Base-by-base conservation (phyloP, 768 basidiomycete species). In the Gelatoporia subvermispora region DNA sequence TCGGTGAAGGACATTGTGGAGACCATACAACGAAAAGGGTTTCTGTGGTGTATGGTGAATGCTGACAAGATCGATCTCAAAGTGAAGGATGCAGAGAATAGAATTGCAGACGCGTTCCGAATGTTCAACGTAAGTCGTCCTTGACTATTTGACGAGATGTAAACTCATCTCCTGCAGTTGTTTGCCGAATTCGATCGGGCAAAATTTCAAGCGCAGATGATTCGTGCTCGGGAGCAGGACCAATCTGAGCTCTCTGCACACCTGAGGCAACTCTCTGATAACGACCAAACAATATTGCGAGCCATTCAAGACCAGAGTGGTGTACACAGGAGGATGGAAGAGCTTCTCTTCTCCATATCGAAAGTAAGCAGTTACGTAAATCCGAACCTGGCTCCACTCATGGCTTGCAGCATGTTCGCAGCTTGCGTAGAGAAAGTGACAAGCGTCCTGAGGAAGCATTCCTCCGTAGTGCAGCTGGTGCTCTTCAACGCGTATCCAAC, bases 261-360 rank as follows among this genome's bases (percentile, higher is more conserved):
- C 10, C 41, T 49, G 25, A 17, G 43, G 8, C 9, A 43, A 15
- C 41, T 49, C 16, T 42, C 48, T 18, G 41, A 16, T 23, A 49
- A 42, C 34, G 48, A 49, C 24, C n/a, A 43, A n/a, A 16, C 9
- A 4, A 42, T 49, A 20, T n/a, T 49, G n/a, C 3, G 20, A 13
- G 48, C 48, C 34, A 42, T 49, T 8, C 48, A 42, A 36, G 48
- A 49, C 23, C 48, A 49, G 22, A 37, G 24, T 22, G 48, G 48
- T 16, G 48, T 49, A 2, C 41, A 49, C 31, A 41, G 48, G 28
- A 8, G 41, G 28, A 31, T 49, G 18, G 35, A 49, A 31, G 48
- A 49, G 18, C 41, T 49, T 21, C 48, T 49, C 23, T 24, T 49
- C 15, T 40, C 22, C 23, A 21, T 49, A 21, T 22, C 16, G 3